Evolutionary conservation across 164 flowering plant genomes (phyloP), one percentile per base, ranked within the genome.

Genomic region (Protea cynaroides): DNA sequence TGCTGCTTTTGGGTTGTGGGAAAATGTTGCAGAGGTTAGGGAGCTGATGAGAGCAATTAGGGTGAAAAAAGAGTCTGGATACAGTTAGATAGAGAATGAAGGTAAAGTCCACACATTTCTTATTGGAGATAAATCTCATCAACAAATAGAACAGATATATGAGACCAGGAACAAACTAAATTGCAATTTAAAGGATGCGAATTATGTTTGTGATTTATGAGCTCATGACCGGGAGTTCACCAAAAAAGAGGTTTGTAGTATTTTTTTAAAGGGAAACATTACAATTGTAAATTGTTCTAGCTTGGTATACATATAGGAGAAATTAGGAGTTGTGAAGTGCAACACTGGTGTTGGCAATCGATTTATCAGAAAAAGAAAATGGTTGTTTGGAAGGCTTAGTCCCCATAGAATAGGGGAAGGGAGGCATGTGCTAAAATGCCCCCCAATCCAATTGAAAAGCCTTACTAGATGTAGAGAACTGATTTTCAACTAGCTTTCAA

Each of bases 1-100:
- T 49, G 52, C 52, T 49, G n/a, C 52, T 49, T 15, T 15, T 49
- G 52, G 52, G 52, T 49, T 49, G 52, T 49, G 52, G 52, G 15
- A 49, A 15, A 15, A 49, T 49, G 52, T 49, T 18, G 52, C 52
- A 49, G 52, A 49, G 52, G 52, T 49, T 49, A 49, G 52, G 52
- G 19, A 49, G 52, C 7, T 49, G 52, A 49, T 49, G 52, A 49
- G 19, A 19, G 52, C 17, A 12, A 3, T 19, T 7, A 18, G 52
- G 52, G 52, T 49, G 52, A 49, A 18, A 15, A 49, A 49, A 6
- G 52, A 49, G 6, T 19, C 52, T 18, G 52, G 52, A 13, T 49
- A 49, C 15, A 49, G 52, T 18, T 49, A 19, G 52, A 49, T 49
- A 15, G 52, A 49, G 52, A 19, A 15, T 19, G 2, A 49, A 49